Conservation (phyloP, 164 flowering plant species). For the Santalum album region DNA sequence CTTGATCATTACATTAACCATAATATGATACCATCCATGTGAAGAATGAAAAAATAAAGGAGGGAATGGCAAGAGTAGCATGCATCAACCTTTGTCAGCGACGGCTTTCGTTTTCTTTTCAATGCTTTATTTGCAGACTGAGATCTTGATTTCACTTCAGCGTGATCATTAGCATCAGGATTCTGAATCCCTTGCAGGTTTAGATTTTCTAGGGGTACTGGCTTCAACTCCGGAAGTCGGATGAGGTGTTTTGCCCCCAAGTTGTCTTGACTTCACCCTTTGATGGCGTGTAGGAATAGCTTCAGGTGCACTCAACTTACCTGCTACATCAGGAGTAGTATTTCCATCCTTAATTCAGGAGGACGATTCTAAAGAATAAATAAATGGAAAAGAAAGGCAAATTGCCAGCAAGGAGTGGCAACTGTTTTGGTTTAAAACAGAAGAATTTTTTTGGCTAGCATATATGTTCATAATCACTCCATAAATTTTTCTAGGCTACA, state of each 20-base stretch:
- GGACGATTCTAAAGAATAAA: slow-evolving; percentile 20
- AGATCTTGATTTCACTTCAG: slow-evolving; percentile 10
- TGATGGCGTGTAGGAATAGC: slow-evolving; percentile 14
- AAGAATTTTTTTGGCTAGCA: no score
- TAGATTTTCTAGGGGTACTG: slow-evolving; percentile 13
- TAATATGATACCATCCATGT: neutral
- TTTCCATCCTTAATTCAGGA: slow-evolving; percentile 18
- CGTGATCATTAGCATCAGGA: slow-evolving; percentile 6
- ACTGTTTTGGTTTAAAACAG: no score
- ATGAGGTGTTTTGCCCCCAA: slow-evolving; percentile 7
- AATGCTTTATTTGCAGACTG: slow-evolving; percentile 7
- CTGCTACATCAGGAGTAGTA: slow-evolving; percentile 10
- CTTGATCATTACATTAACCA: neutral
- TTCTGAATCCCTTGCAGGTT: slow-evolving; percentile 15
- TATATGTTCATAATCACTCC: no score
- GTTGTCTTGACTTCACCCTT: slow-evolving; percentile 9
- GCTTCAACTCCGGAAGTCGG: slow-evolving; percentile 10
- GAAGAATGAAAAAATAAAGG: neutral
- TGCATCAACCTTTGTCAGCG: slow-evolving; percentile 16
- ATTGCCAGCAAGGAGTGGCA: no score
- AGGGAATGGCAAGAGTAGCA: neutral
- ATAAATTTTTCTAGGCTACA: no score
- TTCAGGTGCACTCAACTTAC: slow-evolving; percentile 20
- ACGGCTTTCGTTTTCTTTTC: slow-evolving; percentile 23
- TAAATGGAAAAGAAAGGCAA: no score